These are phyloP conservation scores for Kwoniella sp. DNA, from an alignment of 768 basidiomycete genomes.

Conservation along the genomic window DNA sequence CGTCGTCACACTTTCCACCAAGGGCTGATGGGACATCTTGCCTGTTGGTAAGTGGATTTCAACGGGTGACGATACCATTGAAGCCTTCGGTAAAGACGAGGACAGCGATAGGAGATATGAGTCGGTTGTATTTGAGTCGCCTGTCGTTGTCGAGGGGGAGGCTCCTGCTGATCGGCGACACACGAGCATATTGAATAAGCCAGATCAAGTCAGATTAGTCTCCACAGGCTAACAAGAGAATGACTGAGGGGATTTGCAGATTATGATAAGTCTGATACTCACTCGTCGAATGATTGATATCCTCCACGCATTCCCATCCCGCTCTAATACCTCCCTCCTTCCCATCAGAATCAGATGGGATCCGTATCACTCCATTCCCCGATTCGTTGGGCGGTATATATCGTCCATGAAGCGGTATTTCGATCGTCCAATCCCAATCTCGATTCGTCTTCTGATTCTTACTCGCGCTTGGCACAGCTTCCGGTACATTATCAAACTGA, in stretches of 20 bases:
- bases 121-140: too few relatives aligned
- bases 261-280: too few relatives aligned
- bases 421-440: constrained; percentile 1
- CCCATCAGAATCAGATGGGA: neutral
- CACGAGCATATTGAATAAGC: too few relatives aligned
- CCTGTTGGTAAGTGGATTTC: constrained; percentile 34
- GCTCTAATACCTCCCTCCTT: constrained; percentile 1
- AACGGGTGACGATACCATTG: constrained; percentile 3
- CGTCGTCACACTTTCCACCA: constrained; percentile 33
- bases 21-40: constrained; percentile 27
- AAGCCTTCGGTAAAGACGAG: too few relatives aligned
- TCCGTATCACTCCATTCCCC: constrained; percentile 18
- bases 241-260: too few relatives aligned
- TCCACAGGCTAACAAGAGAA: too few relatives aligned
- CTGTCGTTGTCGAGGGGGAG: too few relatives aligned
- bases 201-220: too few relatives aligned
- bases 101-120: too few relatives aligned
- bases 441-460: neutral
- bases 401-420: constrained; percentile 35
- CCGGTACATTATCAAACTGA: neutral
- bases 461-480: neutral
- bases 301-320: constrained; percentile 21
- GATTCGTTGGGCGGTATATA: constrained; percentile 28
- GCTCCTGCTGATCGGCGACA: too few relatives aligned
- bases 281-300: too few relatives aligned